These are phyloP conservation scores for Cercospora canescens DNA, from an alignment of 2,329 filamentous ascomycete species.

Conservation along the genomic window DNA sequence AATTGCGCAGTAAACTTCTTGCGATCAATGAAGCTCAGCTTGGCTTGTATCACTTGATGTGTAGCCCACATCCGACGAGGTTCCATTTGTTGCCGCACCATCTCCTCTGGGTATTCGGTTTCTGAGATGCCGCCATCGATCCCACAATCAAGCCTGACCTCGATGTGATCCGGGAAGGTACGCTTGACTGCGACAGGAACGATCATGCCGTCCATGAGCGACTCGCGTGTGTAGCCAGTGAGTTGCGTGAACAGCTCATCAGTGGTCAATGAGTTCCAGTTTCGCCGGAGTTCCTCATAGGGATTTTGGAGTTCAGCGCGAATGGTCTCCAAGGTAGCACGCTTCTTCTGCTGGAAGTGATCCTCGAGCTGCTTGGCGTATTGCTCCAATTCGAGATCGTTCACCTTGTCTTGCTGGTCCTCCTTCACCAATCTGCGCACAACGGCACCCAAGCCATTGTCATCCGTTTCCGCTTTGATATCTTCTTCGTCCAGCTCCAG, in stretches of 20 bases:
- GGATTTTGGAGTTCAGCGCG: slow-evolving; percentile 88
- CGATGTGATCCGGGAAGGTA: slow-evolving; percentile 88
- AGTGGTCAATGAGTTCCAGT: slow-evolving; percentile 67
- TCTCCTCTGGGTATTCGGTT: slow-evolving; percentile 74
- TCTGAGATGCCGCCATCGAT: slow-evolving; percentile 86
- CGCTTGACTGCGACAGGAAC: slow-evolving; percentile 85
- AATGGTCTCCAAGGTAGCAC: slow-evolving; percentile 93
- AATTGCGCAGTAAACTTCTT: slow-evolving; percentile 82
- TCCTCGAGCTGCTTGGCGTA: slow-evolving; percentile 94
- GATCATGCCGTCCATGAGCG: slow-evolving; percentile 86
- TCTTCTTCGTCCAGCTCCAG: slow-evolving; percentile 97
- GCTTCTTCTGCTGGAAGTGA: slow-evolving; percentile 91
- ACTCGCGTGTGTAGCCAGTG: slow-evolving; percentile 86
- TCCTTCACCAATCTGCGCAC: slow-evolving; percentile 94
- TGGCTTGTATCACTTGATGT: slow-evolving; percentile 84
- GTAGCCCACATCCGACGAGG: slow-evolving; percentile 67
- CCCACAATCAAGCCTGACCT: slow-evolving; percentile 90
- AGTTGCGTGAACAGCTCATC: slow-evolving; percentile 95
- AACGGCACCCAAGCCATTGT: slow-evolving; percentile 85
- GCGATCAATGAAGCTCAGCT: slow-evolving; percentile 83
- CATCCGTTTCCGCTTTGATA: slow-evolving; percentile 89
- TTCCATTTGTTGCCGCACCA: slow-evolving; percentile 53
- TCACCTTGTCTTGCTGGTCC: slow-evolving; percentile 90
- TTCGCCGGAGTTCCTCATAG: slow-evolving; percentile 88
- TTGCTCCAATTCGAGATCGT: slow-evolving; percentile 92